Conservation (phyloP, 129 eudicot species). For the Oenanthe sinensis region DNA sequence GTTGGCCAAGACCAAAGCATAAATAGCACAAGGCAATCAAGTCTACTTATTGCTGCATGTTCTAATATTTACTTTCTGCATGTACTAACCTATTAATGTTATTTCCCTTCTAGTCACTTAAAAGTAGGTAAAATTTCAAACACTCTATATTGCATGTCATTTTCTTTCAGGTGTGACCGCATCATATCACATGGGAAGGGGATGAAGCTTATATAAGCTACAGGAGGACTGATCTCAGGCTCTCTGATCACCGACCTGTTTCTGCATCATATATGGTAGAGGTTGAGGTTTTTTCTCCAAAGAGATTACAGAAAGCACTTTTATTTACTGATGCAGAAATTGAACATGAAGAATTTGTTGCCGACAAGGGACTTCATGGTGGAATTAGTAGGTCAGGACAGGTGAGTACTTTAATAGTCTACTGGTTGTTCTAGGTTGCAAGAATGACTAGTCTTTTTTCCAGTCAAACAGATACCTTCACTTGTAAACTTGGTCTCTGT, state of each 20-base stretch:
- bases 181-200: slow-evolving; percentile 77
- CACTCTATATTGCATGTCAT: slow-evolving; percentile 1
- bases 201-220: slow-evolving; percentile 53
- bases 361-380: slow-evolving; percentile 22
- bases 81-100: not conserved
- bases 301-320: slow-evolving; percentile 75
- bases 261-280: slow-evolving; percentile 65
- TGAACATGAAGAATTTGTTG: slow-evolving; percentile 35
- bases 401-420: slow-evolving; percentile 33
- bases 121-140: not conserved
- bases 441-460: not conserved
- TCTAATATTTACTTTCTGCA: not conserved
- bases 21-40: not conserved
- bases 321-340: slow-evolving; percentile 83
- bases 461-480: not conserved
- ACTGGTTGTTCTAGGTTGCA: not conserved
- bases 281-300: slow-evolving; percentile 75
- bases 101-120: not conserved
- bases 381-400: slow-evolving; percentile 32
- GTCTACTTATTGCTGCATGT: not conserved
- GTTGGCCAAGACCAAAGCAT: not conserved
- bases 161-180: slow-evolving; percentile 86
- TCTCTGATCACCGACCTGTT: slow-evolving; percentile 95
- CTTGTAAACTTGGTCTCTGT: not conserved
- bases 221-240: slow-evolving; percentile 48